phyloP scores from a whole-genome alignment of 202 grass and related monocot species.

The Zoysia matrella region DNA sequence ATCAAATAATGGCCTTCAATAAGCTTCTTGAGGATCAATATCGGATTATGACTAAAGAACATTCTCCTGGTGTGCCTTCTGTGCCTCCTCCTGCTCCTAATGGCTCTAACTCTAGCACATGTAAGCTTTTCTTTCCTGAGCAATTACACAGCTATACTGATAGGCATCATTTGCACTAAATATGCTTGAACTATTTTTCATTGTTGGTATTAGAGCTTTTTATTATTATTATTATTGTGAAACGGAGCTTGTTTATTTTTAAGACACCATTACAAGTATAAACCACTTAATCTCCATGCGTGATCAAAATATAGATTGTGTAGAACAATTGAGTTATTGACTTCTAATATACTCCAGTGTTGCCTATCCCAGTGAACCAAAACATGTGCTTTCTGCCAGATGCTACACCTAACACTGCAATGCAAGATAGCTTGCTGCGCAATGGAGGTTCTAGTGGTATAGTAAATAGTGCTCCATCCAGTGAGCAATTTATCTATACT shows the following conservation, averaged over 20 bases:
- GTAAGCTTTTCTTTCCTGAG: constrained; percentile 39
- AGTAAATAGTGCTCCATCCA: constrained; percentile 59
- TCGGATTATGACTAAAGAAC: constrained; percentile 80
- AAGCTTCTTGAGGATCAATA: constrained; percentile 82
- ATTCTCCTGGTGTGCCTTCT: constrained; percentile 57
- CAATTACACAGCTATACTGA: constrained; percentile 16
- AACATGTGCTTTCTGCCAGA: constrained; percentile 60
- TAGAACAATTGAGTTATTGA: neutral
- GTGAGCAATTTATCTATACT: constrained; percentile 66
- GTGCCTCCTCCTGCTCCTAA: constrained; percentile 63
- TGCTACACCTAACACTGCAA: constrained; percentile 48
- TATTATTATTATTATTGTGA: no score
- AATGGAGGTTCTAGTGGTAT: constrained; percentile 70
- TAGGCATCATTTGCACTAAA: constrained; percentile 4
- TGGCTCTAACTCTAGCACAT: constrained; percentile 66
- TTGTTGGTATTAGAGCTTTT: neutral
- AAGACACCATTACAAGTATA: neutral
- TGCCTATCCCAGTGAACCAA: constrained; percentile 70
- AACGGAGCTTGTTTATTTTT: neutral
- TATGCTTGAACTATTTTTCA: neutral
- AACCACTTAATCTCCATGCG: neutral
- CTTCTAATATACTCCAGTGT: constrained; percentile 37
- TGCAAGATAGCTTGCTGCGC: constrained; percentile 60
- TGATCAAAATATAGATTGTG: neutral
- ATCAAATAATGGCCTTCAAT: constrained; percentile 91